Conservation (phyloP, 495 filamentous ascomycete genomes). For the Extremus antarcticus region DNA sequence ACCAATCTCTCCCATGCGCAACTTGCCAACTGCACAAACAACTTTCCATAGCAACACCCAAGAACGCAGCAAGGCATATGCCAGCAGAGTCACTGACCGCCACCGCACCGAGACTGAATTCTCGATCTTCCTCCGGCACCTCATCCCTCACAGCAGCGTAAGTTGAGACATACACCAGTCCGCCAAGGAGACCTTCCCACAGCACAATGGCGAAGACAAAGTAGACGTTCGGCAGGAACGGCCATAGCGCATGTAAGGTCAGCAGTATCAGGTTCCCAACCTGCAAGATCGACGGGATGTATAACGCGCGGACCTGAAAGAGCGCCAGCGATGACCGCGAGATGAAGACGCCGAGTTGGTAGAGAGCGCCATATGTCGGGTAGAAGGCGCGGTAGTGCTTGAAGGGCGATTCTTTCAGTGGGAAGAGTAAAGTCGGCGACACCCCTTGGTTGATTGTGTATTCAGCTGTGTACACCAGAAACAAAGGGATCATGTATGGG, state of each 20-base stretch:
- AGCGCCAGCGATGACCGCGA: slow-evolving; percentile 85
- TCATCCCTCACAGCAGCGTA: slow-evolving; percentile 85
- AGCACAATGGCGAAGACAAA: slow-evolving; percentile 76
- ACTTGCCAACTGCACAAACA: slow-evolving; percentile 76
- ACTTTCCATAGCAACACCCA: slow-evolving; percentile 77
- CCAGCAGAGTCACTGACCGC: slow-evolving; percentile 88
- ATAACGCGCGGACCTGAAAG: slow-evolving; percentile 66
- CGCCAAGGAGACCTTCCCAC: slow-evolving; percentile 89
- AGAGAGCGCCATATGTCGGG: slow-evolving; percentile 82
- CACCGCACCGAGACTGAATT: slow-evolving; percentile 81
- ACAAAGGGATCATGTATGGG: slow-evolving; percentile 77
- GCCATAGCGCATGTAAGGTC: slow-evolving; percentile 60
- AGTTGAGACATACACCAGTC: slow-evolving; percentile 86
- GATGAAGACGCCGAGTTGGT: slow-evolving; percentile 89
- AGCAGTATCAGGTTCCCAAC: slow-evolving; percentile 64
- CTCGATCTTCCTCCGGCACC: slow-evolving; percentile 62
- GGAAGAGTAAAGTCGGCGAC: slow-evolving; percentile 79
- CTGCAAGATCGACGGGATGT: slow-evolving; percentile 76
- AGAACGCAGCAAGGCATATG: slow-evolving; percentile 78
- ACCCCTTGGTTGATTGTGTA: slow-evolving; percentile 96
- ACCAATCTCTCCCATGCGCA: slow-evolving; percentile 64
- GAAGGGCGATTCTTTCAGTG: slow-evolving; percentile 64
- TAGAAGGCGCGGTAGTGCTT: slow-evolving; percentile 76
- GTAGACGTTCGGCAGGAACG: slow-evolving; percentile 74
- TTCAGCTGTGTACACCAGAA: slow-evolving; percentile 89